Percentiles rank a stretch among this genome's conserved stretches.
These are phyloP conservation scores for Coprinellus aureogranulatus DNA, from an alignment of 768 basidiomycete genomes.

Conservation along the genomic window DNA sequence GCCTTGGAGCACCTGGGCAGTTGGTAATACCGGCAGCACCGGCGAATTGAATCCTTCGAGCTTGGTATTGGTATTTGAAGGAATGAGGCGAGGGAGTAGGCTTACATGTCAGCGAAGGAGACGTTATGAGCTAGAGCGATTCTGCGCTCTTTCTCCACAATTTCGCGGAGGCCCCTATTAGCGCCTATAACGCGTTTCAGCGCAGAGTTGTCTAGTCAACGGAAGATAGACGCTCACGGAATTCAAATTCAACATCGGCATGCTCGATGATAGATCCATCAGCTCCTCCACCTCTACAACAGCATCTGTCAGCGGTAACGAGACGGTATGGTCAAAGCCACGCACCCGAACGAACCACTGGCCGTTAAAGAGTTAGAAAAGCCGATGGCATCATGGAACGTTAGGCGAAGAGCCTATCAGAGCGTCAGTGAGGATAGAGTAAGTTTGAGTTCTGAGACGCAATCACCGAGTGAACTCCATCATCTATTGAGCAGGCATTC, in stretches of 20 bases:
- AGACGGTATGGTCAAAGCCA: neutral
- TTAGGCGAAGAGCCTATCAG: slow-evolving; percentile 21
- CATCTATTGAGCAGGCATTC: neutral
- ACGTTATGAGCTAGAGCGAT: slow-evolving; percentile 35
- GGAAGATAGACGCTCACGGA: slow-evolving; percentile 16
- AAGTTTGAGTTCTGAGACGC: too few species aligned
- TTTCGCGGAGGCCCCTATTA: slow-evolving; percentile 43
- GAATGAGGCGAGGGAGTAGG: neutral
- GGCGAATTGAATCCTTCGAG: neutral
- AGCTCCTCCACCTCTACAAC: slow-evolving; percentile 39
- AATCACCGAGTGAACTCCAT: neutral
- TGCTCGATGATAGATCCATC: slow-evolving; percentile 53
- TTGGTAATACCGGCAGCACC: slow-evolving; percentile 38
- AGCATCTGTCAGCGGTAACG: neutral
- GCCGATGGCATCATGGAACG: slow-evolving; percentile 46
- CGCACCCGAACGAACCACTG: slow-evolving; percentile 24
- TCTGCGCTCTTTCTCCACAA: slow-evolving; percentile 33
- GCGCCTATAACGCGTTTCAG: slow-evolving; percentile 16
- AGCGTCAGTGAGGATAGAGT: too few species aligned
- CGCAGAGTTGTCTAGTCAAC: neutral
- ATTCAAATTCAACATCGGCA: slow-evolving; percentile 38
- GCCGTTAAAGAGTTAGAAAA: slow-evolving; percentile 26
- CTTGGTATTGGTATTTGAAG: neutral
- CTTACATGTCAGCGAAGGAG: slow-evolving; percentile 47
- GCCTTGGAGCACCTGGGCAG: slow-evolving; percentile 44